Percentiles rank a stretch among this genome's conserved stretches.
phyloP scores from a whole-genome alignment of 192 early-diverging fungal species.

The Entomortierella beljakovae region DNA sequence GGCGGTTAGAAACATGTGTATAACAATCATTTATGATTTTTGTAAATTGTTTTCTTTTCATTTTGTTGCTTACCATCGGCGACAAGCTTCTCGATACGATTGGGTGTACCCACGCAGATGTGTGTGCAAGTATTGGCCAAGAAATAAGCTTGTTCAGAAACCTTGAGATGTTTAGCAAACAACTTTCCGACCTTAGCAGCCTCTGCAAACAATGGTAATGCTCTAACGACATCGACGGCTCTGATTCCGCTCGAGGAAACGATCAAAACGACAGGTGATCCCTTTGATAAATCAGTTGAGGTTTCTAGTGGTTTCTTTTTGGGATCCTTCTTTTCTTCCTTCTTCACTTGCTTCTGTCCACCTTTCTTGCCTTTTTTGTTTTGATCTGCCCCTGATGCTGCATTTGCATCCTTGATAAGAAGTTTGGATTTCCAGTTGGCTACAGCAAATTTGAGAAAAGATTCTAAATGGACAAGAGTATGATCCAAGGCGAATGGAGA shows the following conservation, averaged over 20 bases:
- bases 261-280: slow-evolving; percentile 65
- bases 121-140: slow-evolving; percentile 62
- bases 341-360: neutral
- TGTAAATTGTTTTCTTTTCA: too few species aligned
- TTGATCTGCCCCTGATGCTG: neutral
- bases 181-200: slow-evolving; percentile 74
- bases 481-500: slow-evolving; percentile 59
- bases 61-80: slow-evolving; percentile 60
- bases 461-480: slow-evolving; percentile 57
- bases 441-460: slow-evolving; percentile 65
- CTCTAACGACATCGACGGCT: slow-evolving; percentile 68
- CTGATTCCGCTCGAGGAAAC: slow-evolving; percentile 72
- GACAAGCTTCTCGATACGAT: slow-evolving; percentile 70
- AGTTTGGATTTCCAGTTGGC: slow-evolving; percentile 33
- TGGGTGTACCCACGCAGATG: slow-evolving; percentile 79
- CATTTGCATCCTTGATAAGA: slow-evolving; percentile 45
- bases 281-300: slow-evolving; percentile 42
- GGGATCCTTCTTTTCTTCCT: slow-evolving; percentile 48
- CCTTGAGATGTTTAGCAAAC: slow-evolving; percentile 84
- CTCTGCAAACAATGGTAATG: slow-evolving; percentile 63
- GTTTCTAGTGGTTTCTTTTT: slow-evolving; percentile 58
- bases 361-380: slow-evolving; percentile 19
- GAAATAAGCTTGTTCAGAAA: slow-evolving; percentile 73
- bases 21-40: too few species aligned
- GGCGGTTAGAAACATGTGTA: too few species aligned